Conservation (phyloP, 2,329 filamentous ascomycete genomes). For the Tolypocladium paradoxum region DNA sequence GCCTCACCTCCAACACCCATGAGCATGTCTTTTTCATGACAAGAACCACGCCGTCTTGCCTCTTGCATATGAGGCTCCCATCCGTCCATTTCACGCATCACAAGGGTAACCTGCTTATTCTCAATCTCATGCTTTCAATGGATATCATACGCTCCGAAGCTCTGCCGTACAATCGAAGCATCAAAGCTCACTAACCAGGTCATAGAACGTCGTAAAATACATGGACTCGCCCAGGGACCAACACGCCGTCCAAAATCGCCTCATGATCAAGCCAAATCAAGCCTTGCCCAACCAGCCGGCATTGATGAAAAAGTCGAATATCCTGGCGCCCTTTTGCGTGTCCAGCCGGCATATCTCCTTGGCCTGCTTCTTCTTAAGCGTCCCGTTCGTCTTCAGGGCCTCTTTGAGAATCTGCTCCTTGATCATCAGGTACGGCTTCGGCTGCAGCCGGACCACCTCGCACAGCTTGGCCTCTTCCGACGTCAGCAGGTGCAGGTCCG, state of each 20-base stretch:
- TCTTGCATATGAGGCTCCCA: too few species aligned
- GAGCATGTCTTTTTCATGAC: too few species aligned
- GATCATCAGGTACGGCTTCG: constrained; percentile 89
- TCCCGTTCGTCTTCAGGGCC: constrained; percentile 77
- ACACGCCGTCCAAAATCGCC: neutral
- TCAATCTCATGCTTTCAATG: neutral
- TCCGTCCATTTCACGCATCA: too few species aligned
- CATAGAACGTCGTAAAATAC: neutral
- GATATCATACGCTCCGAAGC: neutral
- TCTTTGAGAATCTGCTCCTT: constrained; percentile 90
- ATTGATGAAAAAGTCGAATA: constrained; percentile 93
- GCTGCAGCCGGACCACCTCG: constrained; percentile 71
- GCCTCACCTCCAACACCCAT: too few species aligned
- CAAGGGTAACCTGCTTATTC: too few species aligned
- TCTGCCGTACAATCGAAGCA: neutral
- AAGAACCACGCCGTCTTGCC: too few species aligned
- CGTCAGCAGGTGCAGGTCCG: constrained; percentile 77
- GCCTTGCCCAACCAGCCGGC: constrained; percentile 86
- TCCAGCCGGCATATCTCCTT: constrained; percentile 79
- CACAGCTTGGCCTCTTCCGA: constrained; percentile 80
- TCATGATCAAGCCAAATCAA: constrained; percentile 22
- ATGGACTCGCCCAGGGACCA: neutral
- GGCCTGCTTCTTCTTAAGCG: constrained; percentile 87
- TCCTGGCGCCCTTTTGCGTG: constrained; percentile 68
- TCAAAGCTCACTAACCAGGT: neutral